Evolutionary conservation across 2,329 filamentous ascomycete genomes (phyloP).

Genomic region (Knufia fluminis): DNA sequence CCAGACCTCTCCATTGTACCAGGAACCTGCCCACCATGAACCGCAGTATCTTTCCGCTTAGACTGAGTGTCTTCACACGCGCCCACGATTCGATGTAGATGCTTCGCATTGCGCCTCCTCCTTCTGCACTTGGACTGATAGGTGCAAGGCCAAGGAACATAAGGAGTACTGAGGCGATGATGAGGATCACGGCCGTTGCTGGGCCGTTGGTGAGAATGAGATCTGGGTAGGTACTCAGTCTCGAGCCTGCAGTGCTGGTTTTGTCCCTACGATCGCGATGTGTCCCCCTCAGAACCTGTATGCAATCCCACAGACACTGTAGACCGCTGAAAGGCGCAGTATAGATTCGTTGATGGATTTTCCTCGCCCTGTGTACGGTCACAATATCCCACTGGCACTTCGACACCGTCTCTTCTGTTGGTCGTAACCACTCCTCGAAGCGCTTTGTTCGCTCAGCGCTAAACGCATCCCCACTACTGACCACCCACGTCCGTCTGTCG

Average conservation of each 20-base stretch:
- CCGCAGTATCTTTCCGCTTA: constrained; percentile 71
- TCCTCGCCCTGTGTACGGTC: constrained; percentile 64
- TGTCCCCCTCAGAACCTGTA: constrained; percentile 43
- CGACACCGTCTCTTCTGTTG: constrained; percentile 13
- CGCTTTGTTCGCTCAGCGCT: constrained; percentile 55
- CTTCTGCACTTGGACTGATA: background rate
- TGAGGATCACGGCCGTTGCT: constrained; percentile 72
- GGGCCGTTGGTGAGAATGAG: constrained; percentile 82
- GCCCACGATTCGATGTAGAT: constrained; percentile 93
- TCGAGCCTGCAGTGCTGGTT: constrained; percentile 15
- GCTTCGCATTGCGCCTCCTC: constrained; percentile 52
- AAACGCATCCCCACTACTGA: constrained; percentile 66
- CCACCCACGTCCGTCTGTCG: constrained; percentile 67
- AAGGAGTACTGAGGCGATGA: constrained; percentile 48
- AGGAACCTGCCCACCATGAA: constrained; percentile 66
- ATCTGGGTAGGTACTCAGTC: constrained; percentile 51
- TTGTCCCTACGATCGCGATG: constrained; percentile 27
- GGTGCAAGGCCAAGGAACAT: constrained; percentile 36
- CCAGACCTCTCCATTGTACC: constrained; percentile 68
- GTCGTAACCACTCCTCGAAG: constrained; percentile 47
- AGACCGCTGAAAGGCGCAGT: constrained; percentile 51
- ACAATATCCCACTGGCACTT: constrained; percentile 50
- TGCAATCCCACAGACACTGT: constrained; percentile 54
- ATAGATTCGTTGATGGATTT: constrained; percentile 65
- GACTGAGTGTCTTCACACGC: constrained; percentile 67